Evolutionary conservation across 2,329 filamentous ascomycete genomes (phyloP).

Genomic region (Falciphora oryzae): DNA sequence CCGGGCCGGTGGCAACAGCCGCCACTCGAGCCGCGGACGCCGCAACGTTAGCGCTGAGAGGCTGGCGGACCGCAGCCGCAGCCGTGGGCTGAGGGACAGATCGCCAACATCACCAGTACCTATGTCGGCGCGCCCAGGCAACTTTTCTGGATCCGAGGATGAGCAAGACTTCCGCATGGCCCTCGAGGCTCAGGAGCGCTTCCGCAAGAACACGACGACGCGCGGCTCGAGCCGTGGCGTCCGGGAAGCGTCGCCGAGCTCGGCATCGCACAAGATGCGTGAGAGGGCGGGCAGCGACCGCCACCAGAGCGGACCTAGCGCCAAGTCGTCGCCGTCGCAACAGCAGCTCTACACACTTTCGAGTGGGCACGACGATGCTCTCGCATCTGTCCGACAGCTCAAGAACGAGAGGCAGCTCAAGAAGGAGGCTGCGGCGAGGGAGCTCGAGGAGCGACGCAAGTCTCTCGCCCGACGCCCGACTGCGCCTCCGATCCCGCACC

Average conservation of each 20-base stretch:
- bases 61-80: conserved; percentile 50
- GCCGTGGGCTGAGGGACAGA: conserved; percentile 47
- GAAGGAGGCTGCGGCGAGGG: conserved; percentile 72
- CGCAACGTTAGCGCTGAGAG: conserved; percentile 40
- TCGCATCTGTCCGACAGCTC: conserved; percentile 38
- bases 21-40: conserved; percentile 42
- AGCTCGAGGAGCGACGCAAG: conserved; percentile 81
- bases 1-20: conserved; percentile 31
- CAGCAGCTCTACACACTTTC: not conserved
- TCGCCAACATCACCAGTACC: conserved; percentile 81
- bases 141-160: conserved; percentile 52
- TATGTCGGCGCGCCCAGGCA: conserved; percentile 55
- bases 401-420: conserved; percentile 59
- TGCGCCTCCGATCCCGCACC: conserved; percentile 74
- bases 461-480: conserved; percentile 77
- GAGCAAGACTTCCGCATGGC: conserved; percentile 55
- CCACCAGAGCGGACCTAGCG: conserved; percentile 20
- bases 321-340: conserved; percentile 13
- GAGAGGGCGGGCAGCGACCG: conserved; percentile 24
- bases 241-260: conserved; percentile 21
- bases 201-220: conserved; percentile 45
- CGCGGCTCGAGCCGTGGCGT: conserved; percentile 40
- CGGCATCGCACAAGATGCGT: conserved; percentile 16
- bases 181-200: conserved; percentile 47
- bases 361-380: conserved; percentile 13